A percentile compares a stretch with the other conserved stretches of the same genome.
Conservation (phyloP, 2,329 filamentous ascomycete species). For the Stenocarpella maydis region DNA sequence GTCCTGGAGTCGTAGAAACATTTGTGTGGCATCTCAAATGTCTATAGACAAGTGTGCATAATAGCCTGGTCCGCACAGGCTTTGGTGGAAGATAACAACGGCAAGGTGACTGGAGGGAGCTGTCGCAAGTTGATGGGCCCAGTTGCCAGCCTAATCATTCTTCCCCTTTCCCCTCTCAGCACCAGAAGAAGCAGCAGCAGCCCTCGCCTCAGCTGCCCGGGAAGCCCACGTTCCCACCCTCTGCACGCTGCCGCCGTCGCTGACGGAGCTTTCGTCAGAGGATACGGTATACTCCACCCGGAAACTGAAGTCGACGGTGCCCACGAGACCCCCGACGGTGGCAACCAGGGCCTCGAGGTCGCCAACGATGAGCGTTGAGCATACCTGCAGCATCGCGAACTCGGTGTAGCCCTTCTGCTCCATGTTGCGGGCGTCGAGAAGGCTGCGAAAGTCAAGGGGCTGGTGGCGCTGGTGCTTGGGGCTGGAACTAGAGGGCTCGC, state of each 20-base stretch:
- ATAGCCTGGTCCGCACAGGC: neutral
- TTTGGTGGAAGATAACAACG: neutral
- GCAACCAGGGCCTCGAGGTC: slow-evolving; percentile 71
- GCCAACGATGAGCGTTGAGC: slow-evolving; percentile 72
- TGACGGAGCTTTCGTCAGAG: slow-evolving; percentile 24
- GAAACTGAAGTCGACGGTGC: slow-evolving; percentile 79
- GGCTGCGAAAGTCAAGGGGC: slow-evolving; percentile 44
- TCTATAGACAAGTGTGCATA: neutral
- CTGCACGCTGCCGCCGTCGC: slow-evolving; percentile 26
- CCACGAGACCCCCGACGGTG: slow-evolving; percentile 72
- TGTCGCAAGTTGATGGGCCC: neutral
- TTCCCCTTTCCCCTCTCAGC: slow-evolving; percentile 22
- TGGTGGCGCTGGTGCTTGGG: neutral
- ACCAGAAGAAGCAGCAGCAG: neutral
- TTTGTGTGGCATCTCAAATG: neutral
- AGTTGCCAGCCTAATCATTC: neutral
- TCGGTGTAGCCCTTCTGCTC: slow-evolving; percentile 77
- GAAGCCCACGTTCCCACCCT: slow-evolving; percentile 32
- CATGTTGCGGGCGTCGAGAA: slow-evolving; percentile 71
- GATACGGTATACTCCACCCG: slow-evolving; percentile 50
- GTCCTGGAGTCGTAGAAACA: neutral
- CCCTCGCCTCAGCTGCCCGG: slow-evolving; percentile 16
- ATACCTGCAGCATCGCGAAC: slow-evolving; percentile 79
- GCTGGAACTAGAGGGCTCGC: neutral
- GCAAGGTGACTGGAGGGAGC: neutral